Base-by-base conservation (phyloP, 1,139 yeast species). In the Zygosaccharomyces sapae region DNA sequence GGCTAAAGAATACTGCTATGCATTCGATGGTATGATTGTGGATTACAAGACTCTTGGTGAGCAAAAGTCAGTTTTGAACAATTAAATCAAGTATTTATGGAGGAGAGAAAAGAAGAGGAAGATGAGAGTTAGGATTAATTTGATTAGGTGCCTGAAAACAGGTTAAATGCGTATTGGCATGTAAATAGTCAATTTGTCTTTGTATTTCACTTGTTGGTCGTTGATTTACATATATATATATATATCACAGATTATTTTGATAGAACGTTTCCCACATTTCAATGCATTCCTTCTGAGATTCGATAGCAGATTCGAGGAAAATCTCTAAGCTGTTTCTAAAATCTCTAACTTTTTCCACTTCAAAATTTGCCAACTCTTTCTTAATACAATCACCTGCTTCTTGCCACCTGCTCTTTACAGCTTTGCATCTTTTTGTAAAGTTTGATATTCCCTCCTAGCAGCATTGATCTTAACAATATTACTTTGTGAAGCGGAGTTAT, bases 211-310 rank as follows among this genome's bases (percentile, higher is more conserved):
- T n/a, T n/a, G n/a, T n/a, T n/a, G n/a, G n/a, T n/a, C n/a, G n/a
- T n/a, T n/a, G n/a, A n/a, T n/a, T n/a, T n/a, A n/a, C n/a, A n/a
- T n/a, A n/a, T n/a, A n/a, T n/a, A n/a, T n/a, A n/a, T n/a, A n/a
- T n/a, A n/a, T n/a, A n/a, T n/a, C n/a, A n/a, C 43, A 65, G 47
- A 45, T 58, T 55, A 24, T 56, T 61, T 39, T 63, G 64, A 59
- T 83, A 83, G 58, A 86, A 92, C 0, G 96, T 86, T 68, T 92
- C 97, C 95, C 97, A 92, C 29, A 87, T 68, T 67, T 92, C 98
- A 56, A 92, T 92, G 30, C 92, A 82, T 65, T 89, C 97, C 70
- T 92, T 94, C 65, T 92, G 98, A 13, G 92, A 77, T 68, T 92
- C 98, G 44, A 90, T 86, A 19, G 95, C 81, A 50, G 94, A 81